These are phyloP conservation scores for Citrullus colocynthis DNA, from an alignment of 306 rosid genomes.

Conservation along the genomic window DNA sequence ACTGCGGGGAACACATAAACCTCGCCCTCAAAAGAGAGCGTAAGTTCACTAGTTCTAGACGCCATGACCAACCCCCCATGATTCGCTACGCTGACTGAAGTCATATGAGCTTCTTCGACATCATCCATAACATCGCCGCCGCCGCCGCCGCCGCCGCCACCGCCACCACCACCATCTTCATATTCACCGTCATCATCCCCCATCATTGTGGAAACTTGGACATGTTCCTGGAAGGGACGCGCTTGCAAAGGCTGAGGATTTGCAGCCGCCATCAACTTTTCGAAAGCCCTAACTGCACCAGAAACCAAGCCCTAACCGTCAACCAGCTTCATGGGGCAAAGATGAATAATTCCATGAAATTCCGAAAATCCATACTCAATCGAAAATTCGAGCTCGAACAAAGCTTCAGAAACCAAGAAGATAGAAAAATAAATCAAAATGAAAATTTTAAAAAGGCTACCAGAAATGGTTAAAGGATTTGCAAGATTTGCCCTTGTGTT, in stretches of 20 bases:
- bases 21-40: slow-evolving; percentile 95
- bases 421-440: neutral
- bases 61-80: slow-evolving; percentile 35
- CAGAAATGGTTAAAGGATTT: slow-evolving; percentile 23
- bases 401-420: slow-evolving; percentile 21
- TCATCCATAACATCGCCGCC: slow-evolving; percentile 54
- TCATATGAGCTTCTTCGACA: slow-evolving; percentile 28
- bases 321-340: slow-evolving; percentile 21
- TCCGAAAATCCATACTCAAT: slow-evolving; percentile 6
- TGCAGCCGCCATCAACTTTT: slow-evolving; percentile 43
- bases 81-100: slow-evolving; percentile 34
- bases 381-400: slow-evolving; percentile 8
- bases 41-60: slow-evolving; percentile 75
- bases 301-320: slow-evolving; percentile 36
- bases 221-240: slow-evolving; percentile 40
- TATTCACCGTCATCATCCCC: slow-evolving; percentile 43
- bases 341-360: slow-evolving; percentile 3
- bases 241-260: slow-evolving; percentile 62
- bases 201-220: slow-evolving; percentile 14
- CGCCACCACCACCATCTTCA: slow-evolving; percentile 26
- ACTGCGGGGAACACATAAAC: slow-evolving; percentile 90
- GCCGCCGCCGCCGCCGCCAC: slow-evolving; percentile 18
- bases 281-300: slow-evolving; percentile 10
- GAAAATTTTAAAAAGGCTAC: neutral
- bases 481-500: slow-evolving; percentile 21